Percentiles rank a stretch among this genome's conserved stretches.
These are phyloP conservation scores for Stagonosporopsis cucurbitacearum DNA, from an alignment of 2,329 filamentous ascomycete species.

Conservation along the genomic window DNA sequence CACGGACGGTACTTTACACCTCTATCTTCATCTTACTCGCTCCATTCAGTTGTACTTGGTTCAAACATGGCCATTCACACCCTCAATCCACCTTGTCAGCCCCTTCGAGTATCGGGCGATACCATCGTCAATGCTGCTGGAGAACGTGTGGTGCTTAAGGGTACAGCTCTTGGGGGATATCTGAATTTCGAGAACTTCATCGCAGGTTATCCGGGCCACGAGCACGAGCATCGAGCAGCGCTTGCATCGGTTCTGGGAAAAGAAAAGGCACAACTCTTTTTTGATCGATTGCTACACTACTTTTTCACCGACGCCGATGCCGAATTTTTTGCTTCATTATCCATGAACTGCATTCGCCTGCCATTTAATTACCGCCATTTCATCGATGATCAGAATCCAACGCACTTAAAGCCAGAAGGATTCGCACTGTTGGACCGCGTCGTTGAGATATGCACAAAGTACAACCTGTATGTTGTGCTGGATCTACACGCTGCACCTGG, in stretches of 20 bases:
- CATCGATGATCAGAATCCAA: conserved; percentile 10
- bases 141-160: conserved; percentile 23
- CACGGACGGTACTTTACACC: no score
- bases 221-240: conserved; percentile 21
- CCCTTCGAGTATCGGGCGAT: conserved; percentile 16
- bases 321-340: conserved; percentile 20
- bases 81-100: background rate
- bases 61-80: background rate
- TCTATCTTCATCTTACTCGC: background rate
- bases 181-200: conserved; percentile 31
- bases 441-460: conserved; percentile 7
- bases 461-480: conserved; percentile 23
- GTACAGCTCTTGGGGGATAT: conserved; percentile 21
- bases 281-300: conserved; percentile 22
- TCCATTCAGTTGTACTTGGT: background rate
- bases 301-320: conserved; percentile 26
- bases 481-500: conserved; percentile 25
- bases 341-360: conserved; percentile 13
- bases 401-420: conserved; percentile 8
- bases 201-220: conserved; percentile 23
- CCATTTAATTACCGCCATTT: conserved; percentile 18
- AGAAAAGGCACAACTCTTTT: conserved; percentile 23
- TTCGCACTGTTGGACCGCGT: conserved; percentile 8
- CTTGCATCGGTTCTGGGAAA: conserved; percentile 17
- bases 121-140: conserved; percentile 20